Conservation (phyloP, 2,329 filamentous ascomycete species). For the Fusarium zealandicum region DNA sequence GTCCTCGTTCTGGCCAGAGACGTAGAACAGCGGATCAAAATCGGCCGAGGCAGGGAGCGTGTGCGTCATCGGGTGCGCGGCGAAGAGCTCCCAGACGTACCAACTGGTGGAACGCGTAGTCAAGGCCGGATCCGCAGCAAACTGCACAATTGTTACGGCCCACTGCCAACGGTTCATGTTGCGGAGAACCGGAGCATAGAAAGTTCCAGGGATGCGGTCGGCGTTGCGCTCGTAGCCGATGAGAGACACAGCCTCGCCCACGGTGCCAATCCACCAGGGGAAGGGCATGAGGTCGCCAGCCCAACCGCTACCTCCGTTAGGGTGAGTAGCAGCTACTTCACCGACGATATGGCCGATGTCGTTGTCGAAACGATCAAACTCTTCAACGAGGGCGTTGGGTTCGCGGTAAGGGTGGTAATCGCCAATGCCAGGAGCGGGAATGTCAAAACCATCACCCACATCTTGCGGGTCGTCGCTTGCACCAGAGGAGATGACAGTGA, state of each 20-base stretch:
- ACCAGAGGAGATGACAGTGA: slow-evolving; percentile 62
- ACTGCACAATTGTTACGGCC: slow-evolving; percentile 59
- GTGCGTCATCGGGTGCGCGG: slow-evolving; percentile 53
- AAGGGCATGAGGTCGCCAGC: slow-evolving; percentile 54
- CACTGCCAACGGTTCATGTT: slow-evolving; percentile 60
- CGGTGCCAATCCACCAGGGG: slow-evolving; percentile 66
- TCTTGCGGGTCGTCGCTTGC: slow-evolving; percentile 49
- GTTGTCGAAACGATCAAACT: slow-evolving; percentile 63
- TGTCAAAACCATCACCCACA: slow-evolving; percentile 43
- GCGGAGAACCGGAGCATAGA: slow-evolving; percentile 59
- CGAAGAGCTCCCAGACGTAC: slow-evolving; percentile 59
- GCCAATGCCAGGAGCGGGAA: slow-evolving; percentile 52
- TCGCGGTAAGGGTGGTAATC: slow-evolving; percentile 61
- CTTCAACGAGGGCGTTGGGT: slow-evolving; percentile 58
- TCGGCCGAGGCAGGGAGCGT: slow-evolving; percentile 54
- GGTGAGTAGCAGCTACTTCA: slow-evolving; percentile 60
- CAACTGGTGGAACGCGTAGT: slow-evolving; percentile 60
- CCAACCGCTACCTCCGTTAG: slow-evolving; percentile 60
- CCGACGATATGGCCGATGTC: slow-evolving; percentile 51
- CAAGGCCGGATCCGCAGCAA: slow-evolving; percentile 55
- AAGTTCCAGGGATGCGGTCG: slow-evolving; percentile 62
- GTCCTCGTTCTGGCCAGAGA: slow-evolving; percentile 55
- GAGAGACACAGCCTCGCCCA: slow-evolving; percentile 70
- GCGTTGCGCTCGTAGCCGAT: slow-evolving; percentile 71
- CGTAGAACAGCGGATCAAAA: slow-evolving; percentile 58